These are phyloP conservation scores for Quercus wislizeni DNA, from an alignment of 306 rosid species.

Conservation along the genomic window DNA sequence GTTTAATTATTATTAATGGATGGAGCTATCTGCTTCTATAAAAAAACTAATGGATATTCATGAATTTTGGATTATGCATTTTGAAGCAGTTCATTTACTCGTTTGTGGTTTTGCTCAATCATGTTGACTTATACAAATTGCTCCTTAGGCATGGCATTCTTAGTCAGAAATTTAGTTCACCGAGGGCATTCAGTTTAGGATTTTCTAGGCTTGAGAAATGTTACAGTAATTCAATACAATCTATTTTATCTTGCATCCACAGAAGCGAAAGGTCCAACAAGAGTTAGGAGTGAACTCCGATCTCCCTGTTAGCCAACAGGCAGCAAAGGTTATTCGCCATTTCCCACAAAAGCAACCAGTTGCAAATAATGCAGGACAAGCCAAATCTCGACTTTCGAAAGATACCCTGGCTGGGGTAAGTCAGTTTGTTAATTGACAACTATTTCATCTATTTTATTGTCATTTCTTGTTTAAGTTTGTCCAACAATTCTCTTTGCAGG, in stretches of 20 bases:
- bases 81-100: neutral
- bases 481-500: constrained; percentile 39
- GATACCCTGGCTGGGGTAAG: constrained; percentile 67
- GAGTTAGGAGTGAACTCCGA: constrained; percentile 30
- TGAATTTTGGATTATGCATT: neutral
- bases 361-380: constrained; percentile 22
- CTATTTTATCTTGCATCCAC: constrained; percentile 30
- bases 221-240: neutral
- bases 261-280: constrained; percentile 69
- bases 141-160: neutral
- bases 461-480: constrained; percentile 7
- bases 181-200: neutral
- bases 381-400: constrained; percentile 48
- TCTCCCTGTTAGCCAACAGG: constrained; percentile 25
- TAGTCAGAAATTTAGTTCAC: constrained; percentile 13
- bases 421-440: constrained; percentile 2
- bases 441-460: neutral
- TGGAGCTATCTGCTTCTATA: neutral
- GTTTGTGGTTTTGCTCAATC: neutral
- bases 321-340: constrained; percentile 51
- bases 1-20: neutral
- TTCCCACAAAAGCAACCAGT: constrained; percentile 70
- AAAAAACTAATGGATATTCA: neutral
- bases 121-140: neutral
- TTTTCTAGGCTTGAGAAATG: constrained; percentile 5